Conservation (phyloP, 2,329 filamentous ascomycete genomes). For the Aureobasidium sp. region DNA sequence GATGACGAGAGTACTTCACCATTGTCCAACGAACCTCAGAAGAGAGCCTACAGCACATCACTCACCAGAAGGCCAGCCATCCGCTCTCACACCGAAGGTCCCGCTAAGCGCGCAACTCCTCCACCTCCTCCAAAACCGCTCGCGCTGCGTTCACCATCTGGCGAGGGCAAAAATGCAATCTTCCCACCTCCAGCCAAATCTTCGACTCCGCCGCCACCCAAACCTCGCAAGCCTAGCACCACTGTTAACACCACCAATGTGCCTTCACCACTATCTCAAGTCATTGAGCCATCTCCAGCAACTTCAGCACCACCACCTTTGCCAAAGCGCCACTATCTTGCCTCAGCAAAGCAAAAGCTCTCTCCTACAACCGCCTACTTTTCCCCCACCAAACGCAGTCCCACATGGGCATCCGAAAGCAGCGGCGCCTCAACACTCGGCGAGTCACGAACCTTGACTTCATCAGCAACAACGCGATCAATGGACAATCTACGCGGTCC, state of each 20-base stretch:
- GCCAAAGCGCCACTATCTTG: conserved; percentile 26
- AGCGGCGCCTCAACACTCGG: not conserved
- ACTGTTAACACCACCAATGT: conserved; percentile 21
- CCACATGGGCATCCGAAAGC: conserved; percentile 8
- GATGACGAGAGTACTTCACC: conserved; percentile 30
- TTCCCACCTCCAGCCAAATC: conserved; percentile 17
- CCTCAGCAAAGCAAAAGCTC: conserved; percentile 31
- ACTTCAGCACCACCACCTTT: conserved; percentile 18
- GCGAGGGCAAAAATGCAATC: conserved; percentile 17
- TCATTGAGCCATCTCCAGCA: conserved; percentile 20
- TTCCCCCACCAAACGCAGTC: conserved; percentile 17
- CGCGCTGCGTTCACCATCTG: conserved; percentile 32
- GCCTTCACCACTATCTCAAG: conserved; percentile 26
- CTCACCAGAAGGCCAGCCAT: not conserved
- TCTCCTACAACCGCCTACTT: conserved; percentile 20
- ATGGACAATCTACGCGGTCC: not conserved
- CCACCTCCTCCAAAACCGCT: conserved; percentile 28
- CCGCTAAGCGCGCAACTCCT: conserved; percentile 8
- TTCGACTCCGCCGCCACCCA: conserved; percentile 19
- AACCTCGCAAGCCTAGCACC: conserved; percentile 27
- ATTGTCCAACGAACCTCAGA: not conserved
- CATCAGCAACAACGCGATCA: conserved; percentile 4
- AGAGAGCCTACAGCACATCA: not conserved
- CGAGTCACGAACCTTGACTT: not conserved
- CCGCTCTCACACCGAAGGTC: not conserved